A percentile compares a stretch with the other conserved stretches of the same genome.
These are phyloP conservation scores for Tricholoma matsutake DNA, from an alignment of 768 basidiomycete genomes.

Conservation along the genomic window DNA sequence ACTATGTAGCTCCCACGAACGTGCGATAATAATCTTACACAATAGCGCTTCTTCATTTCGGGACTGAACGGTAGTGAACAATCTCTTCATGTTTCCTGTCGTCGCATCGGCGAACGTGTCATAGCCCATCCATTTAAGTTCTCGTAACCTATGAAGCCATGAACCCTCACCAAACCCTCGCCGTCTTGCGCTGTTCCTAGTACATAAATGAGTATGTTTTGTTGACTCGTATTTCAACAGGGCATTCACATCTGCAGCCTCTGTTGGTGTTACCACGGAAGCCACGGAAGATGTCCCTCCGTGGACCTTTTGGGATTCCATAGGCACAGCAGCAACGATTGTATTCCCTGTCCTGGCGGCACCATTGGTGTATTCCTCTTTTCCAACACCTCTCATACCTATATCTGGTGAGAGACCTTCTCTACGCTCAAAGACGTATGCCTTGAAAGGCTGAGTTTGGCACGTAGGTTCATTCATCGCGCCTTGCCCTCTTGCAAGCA, in stretches of 20 bases:
- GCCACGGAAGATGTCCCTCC: slow-evolving; percentile 1
- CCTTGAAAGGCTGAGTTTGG: not conserved
- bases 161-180: not conserved
- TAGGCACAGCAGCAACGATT: slow-evolving; percentile 5
- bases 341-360: slow-evolving; percentile 2
- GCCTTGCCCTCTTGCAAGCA: not conserved
- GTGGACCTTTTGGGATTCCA: slow-evolving; percentile 6
- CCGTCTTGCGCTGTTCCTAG: not conserved
- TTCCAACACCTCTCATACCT: slow-evolving; percentile 4
- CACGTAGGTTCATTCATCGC: not conserved
- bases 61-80: too few species aligned
- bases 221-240: not conserved
- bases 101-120: not conserved
- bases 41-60: too few species aligned
- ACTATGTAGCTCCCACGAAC: not conserved
- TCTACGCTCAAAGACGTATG: not conserved
- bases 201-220: not conserved
- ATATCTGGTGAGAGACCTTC: slow-evolving; percentile 1
- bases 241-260: not conserved
- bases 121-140: not conserved
- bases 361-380: slow-evolving; percentile 4
- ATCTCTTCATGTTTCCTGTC: too few species aligned
- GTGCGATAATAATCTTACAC: not conserved
- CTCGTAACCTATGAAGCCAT: not conserved
- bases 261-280: not conserved